Percentiles rank a stretch among this genome's conserved stretches.
Conservation (phyloP, 1,284 basidiomycete genomes). For the Malassezia japonica region DNA sequence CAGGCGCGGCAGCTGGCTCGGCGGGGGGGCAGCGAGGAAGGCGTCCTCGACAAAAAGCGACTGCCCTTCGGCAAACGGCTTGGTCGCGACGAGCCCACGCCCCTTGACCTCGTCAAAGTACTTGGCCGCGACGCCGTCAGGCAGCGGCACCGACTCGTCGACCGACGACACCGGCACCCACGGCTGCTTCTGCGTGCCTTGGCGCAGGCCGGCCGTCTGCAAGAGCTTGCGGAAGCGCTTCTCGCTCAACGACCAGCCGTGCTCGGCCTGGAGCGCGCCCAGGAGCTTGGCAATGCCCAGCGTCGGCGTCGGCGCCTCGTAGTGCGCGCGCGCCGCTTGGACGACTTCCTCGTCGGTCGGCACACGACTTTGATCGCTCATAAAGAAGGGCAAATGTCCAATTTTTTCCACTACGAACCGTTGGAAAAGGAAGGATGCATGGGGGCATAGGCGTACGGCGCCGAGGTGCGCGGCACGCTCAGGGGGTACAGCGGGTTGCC, state of each 20-base stretch:
- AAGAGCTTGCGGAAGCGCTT: conserved; percentile 23
- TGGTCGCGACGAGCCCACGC: conserved; percentile 68
- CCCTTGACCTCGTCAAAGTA: conserved; percentile 66
- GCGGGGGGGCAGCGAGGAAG: conserved; percentile 47
- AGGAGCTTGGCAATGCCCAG: conserved; percentile 21
- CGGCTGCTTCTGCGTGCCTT: background rate
- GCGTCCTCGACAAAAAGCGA: conserved; percentile 66
- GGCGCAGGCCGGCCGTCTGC: conserved; percentile 13
- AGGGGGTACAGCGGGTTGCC: background rate
- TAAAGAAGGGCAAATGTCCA: background rate
- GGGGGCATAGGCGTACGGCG: background rate
- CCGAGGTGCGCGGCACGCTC: background rate
- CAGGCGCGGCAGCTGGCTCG: conserved; percentile 22
- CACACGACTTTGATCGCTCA: background rate
- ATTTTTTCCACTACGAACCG: background rate
- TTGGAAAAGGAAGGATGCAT: background rate
- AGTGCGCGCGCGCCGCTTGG: conserved; percentile 12
- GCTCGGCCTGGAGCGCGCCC: conserved; percentile 22
- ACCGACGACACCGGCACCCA: conserved; percentile 27
- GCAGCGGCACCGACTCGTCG: conserved; percentile 24
- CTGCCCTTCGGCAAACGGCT: conserved; percentile 62
- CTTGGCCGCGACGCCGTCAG: conserved; percentile 55
- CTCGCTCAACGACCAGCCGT: conserved; percentile 26
- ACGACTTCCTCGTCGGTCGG: conserved; percentile 21
- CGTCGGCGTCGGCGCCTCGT: background rate